phyloP scores from a whole-genome alignment of 768 basidiomycete species.

The Obba rivulosa region DNA sequence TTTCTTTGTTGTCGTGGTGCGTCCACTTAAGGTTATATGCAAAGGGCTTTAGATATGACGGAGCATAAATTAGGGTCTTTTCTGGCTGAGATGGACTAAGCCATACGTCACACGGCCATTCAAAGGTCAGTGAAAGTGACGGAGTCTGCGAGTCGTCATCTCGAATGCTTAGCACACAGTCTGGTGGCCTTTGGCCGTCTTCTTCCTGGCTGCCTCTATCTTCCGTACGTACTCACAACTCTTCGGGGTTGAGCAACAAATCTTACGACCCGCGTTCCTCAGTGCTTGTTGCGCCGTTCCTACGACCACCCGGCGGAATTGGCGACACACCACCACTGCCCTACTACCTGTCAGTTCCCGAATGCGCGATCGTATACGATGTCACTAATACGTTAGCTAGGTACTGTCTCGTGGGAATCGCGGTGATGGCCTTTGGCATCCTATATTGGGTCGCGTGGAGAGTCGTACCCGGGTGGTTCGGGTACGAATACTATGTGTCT shows the following conservation, averaged over 20 bases:
- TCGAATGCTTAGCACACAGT: constrained; percentile 23
- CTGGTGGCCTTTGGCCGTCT: constrained; percentile 50
- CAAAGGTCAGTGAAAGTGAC: constrained; percentile 46
- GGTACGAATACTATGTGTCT: constrained; percentile 42
- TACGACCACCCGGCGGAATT: constrained; percentile 45
- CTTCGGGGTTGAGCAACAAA: background rate
- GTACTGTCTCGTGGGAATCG: constrained; percentile 51
- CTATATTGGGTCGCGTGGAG: constrained; percentile 55
- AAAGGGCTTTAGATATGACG: background rate
- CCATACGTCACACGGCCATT: constrained; percentile 46
- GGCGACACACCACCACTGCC: constrained; percentile 59
- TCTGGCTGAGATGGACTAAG: constrained; percentile 49
- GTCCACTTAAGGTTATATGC: background rate
- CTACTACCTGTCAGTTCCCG: constrained; percentile 40
- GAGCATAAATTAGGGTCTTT: constrained; percentile 30
- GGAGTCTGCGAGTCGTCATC: background rate
- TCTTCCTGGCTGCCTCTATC: constrained; percentile 45
- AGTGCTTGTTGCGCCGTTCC: constrained; percentile 52
- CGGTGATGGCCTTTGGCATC: constrained; percentile 39
- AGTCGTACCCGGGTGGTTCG: constrained; percentile 42
- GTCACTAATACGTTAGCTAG: constrained; percentile 18
- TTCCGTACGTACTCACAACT: constrained; percentile 37
- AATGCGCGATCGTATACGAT: background rate
- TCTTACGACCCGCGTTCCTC: constrained; percentile 6
- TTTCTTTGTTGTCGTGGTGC: constrained; percentile 48